These are phyloP conservation scores for Sporisorium iseilematis-ciliati DNA, from an alignment of 1,284 basidiomycete species.

Conservation along the genomic window DNA sequence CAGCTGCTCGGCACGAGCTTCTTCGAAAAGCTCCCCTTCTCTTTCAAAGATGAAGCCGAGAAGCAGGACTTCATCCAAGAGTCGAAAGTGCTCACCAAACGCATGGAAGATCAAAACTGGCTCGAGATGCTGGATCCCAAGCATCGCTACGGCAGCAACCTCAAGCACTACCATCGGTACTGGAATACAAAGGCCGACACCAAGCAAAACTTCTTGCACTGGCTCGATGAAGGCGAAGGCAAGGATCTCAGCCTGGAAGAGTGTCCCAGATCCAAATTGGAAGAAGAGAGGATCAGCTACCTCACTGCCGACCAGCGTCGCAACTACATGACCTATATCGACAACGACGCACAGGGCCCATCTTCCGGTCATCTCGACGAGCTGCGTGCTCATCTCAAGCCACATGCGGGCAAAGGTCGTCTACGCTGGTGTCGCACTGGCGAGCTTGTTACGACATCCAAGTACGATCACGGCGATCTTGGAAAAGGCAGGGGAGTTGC, in stretches of 20 bases:
- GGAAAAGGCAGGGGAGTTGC: conserved; percentile 64
- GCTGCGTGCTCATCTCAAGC: conserved; percentile 20
- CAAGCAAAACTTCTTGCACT: conserved; percentile 67
- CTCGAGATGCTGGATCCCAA: conserved; percentile 55
- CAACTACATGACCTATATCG: conserved; percentile 77
- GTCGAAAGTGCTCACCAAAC: conserved; percentile 42
- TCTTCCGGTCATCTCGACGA: conserved; percentile 11
- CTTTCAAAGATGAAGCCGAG: conserved; percentile 36
- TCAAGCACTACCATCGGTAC: conserved; percentile 54
- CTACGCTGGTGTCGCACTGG: conserved; percentile 79
- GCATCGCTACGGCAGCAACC: conserved; percentile 58
- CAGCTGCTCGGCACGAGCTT: conserved; percentile 36
- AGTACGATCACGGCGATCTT: conserved; percentile 56
- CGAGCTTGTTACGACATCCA: conserved; percentile 72
- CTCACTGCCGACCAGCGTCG: conserved; percentile 75
- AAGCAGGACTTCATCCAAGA: conserved; percentile 37
- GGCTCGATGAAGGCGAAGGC: conserved; percentile 80
- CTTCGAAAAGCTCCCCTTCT: conserved; percentile 47
- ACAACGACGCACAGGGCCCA: conserved; percentile 63
- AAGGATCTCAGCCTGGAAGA: conserved; percentile 77
- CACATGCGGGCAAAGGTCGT: conserved; percentile 71
- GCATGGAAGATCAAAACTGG: conserved; percentile 52
- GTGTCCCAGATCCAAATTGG: conserved; percentile 77
- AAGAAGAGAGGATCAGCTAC: conserved; percentile 73
- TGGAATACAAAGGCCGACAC: conserved; percentile 48